Base-by-base conservation (phyloP, 108 stramenopile genomes). In the Cyclostephanos tholiformis region DNA sequence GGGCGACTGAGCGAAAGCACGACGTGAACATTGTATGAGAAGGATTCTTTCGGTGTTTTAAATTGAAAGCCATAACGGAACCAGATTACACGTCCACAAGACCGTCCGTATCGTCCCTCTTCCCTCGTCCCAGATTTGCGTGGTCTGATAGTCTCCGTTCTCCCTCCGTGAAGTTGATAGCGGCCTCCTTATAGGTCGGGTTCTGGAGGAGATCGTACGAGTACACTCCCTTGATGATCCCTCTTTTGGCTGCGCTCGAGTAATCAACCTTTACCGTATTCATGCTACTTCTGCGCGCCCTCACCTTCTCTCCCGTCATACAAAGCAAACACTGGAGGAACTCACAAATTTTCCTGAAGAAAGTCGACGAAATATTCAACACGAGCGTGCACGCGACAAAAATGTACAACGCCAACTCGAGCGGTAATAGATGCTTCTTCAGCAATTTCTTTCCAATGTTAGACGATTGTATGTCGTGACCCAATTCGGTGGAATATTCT, bases 181-280 rank as follows among this genome's bases (percentile, higher is more conserved):
- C 81, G 46, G 83, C 83, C 41, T 86, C 85, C 53, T 67, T 67
- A 25, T 86, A 86, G 68, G 80, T 86, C 23, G 85, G 82, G 64
- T 86, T 86, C 57, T 84, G 82, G 20, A 86, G 65, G 57, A 86
- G 84, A 67, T 86, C 84, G 72, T 79, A 86, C 12, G 82, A 72
- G 6, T 75, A 46, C 16, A 86, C 27, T 9, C 85, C 85, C 64
- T 84, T 84, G 76, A 86, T 86, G 32, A 86, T 76, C 48, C 67
- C 83, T 19, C 85, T 43, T n/a, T 83, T 60, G 38, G 75, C 59
- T 2, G 85, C 85, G 25, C 83, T 76, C 20, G 74, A 65, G 60
- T 86, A 86, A 59, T 65, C 55, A 12, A 84, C 76, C 52, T 81
- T 74, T 2, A 86, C 83, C 9, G 80, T 84, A 75, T 86, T 86